These are phyloP conservation scores for Leucosporidium creatinivorum DNA, from an alignment of 768 basidiomycete species.

Conservation along the genomic window DNA sequence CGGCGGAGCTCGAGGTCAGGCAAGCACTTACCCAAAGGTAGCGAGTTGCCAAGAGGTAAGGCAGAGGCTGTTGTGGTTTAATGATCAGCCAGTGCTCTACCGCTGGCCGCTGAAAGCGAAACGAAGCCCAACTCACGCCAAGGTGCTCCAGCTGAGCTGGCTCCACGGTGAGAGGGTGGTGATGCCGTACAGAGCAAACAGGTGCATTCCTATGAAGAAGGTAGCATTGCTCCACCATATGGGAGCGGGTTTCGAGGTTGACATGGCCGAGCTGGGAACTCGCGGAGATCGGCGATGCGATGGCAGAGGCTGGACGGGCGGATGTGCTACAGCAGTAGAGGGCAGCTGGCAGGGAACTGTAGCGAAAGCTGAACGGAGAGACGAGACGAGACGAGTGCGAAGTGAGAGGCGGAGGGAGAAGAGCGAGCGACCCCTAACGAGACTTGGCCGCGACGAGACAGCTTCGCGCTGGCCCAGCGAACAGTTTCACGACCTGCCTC, in stretches of 20 bases:
- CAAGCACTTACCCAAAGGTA: constrained; percentile 51
- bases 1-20: background rate
- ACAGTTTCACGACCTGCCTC: background rate
- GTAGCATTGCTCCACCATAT: constrained; percentile 13
- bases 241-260: background rate
- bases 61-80: background rate
- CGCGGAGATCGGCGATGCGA: background rate
- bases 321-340: no score
- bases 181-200: background rate
- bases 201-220: constrained; percentile 18
- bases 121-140: background rate
- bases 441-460: no score
- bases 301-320: background rate
- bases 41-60: constrained; percentile 59
- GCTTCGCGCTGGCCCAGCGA: background rate
- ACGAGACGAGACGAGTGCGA: no score
- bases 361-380: no score
- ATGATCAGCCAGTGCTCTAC: background rate
- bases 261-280: background rate
- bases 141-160: constrained; percentile 1
- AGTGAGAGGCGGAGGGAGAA: no score
- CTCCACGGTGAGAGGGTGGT: constrained; percentile 3
- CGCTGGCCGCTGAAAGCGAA: background rate
- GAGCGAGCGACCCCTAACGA: no score
- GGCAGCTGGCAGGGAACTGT: no score